Evolutionary conservation across 2,329 filamentous ascomycete species (phyloP), one percentile per base, ranked within the genome.

Genomic region (Herpotrichia juniperi): DNA sequence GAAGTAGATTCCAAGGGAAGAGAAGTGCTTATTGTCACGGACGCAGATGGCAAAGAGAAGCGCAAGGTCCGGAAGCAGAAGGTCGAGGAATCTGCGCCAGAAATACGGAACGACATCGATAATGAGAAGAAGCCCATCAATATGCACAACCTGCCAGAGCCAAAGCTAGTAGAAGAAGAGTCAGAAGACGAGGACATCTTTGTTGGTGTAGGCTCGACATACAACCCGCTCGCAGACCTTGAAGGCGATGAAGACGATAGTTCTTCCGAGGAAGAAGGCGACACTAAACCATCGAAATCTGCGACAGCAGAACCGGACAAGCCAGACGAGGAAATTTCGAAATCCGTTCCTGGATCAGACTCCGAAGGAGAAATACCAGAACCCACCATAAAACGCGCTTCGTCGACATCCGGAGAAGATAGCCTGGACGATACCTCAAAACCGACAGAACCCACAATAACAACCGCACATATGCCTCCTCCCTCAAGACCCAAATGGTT

Each of bases 161-260:
- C 42, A 3, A 46, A 46, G 11, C 48, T 31, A 3, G 9, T 21
- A 8, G 30, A 42, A 22, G 49, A 57, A n/a, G 70, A 75, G 12
- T 78, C 81, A 2, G 69, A 71, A 24, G 82, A 85, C 34, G 82
- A 82, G 24, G 84, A 87, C 63, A 87, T 88, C 43, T 88, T 87
- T 58, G 81, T 77, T 32, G 84, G 82, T 1, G 83, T 82, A 2
- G 84, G 83, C 1, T 78, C 77, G 4, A 81, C 82, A 42, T 87
- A 86, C 65, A 79, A 87, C 57, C 85, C 85, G 1, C 76, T 87
- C 32, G 83, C 77, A 7, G 79, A 76, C 25, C 60, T 82, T 3
- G 77, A 74, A 7, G 78, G 79, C 8, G 77, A 78, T 6, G 75
- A 77, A 22, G 73, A 73, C 39, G 45, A 56, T 32, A 77, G 75